Evolutionary conservation across 805 yeast species (phyloP).

Genomic region (Zygoascus tannicola): DNA sequence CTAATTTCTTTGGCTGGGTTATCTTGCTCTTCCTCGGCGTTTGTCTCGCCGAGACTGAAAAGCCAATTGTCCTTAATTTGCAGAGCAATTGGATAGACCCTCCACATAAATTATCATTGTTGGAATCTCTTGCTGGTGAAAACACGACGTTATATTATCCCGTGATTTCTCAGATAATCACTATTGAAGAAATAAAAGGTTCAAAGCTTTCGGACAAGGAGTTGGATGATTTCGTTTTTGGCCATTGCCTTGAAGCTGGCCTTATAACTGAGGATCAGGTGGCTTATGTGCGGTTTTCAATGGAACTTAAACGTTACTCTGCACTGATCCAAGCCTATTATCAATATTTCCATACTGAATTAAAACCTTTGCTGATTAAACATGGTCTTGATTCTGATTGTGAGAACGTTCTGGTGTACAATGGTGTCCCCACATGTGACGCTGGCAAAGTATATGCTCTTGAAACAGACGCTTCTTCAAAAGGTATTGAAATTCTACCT

Average conservation of each 20-base stretch:
- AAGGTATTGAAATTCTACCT: slow-evolving; percentile 26
- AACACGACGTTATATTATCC: slow-evolving; percentile 28
- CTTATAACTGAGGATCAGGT: slow-evolving; percentile 14
- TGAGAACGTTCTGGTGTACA: slow-evolving; percentile 42
- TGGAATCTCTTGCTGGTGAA: slow-evolving; percentile 27
- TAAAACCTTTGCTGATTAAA: slow-evolving; percentile 30
- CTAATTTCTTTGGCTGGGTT: not conserved
- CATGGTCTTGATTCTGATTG: slow-evolving; percentile 20
- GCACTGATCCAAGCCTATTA: slow-evolving; percentile 63
- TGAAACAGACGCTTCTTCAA: slow-evolving; percentile 39
- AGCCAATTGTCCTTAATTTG: slow-evolving; percentile 10
- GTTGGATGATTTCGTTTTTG: slow-evolving; percentile 15
- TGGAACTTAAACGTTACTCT: slow-evolving; percentile 41
- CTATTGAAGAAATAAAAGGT: slow-evolving; percentile 12
- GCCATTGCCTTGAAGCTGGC: slow-evolving; percentile 12
- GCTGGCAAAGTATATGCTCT: slow-evolving; percentile 73
- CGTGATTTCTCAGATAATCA: slow-evolving; percentile 19
- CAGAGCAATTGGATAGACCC: slow-evolving; percentile 16
- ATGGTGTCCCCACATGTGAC: slow-evolving; percentile 50
- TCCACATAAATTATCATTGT: slow-evolving; percentile 14
- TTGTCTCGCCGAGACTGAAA: slow-evolving; percentile 2
- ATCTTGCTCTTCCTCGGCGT: not conserved
- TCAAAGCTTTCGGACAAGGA: slow-evolving; percentile 12
- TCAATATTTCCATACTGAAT: slow-evolving; percentile 36
- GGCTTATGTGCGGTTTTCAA: slow-evolving; percentile 32